Percentiles rank a stretch among this genome's conserved stretches.
phyloP scores from a whole-genome alignment of 2,329 filamentous ascomycete genomes.

The Lizonia empirigonia region DNA sequence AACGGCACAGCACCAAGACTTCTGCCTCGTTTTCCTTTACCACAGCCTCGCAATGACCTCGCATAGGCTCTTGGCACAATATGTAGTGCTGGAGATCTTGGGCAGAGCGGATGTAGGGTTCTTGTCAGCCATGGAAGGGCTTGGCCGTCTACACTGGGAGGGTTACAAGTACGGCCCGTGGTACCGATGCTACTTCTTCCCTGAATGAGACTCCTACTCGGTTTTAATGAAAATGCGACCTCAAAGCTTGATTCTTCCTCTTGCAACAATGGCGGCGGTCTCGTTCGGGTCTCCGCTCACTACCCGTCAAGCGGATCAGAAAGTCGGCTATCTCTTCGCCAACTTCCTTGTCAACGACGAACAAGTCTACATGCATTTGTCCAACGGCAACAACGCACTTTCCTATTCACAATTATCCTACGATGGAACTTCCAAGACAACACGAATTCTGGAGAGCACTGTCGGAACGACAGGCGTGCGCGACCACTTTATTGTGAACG shows the following conservation, averaged over 20 bases:
- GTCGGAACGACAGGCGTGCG: conserved; percentile 10
- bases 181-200: not conserved
- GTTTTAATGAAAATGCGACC: not conserved
- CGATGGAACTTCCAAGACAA: conserved; percentile 6
- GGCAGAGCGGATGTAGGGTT: not conserved
- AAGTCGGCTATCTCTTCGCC: conserved; percentile 11
- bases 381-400: conserved; percentile 9
- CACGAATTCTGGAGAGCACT: conserved; percentile 6
- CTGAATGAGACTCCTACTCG: too few species aligned
- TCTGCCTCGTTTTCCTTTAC: not conserved
- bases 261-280: not conserved
- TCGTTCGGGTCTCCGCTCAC: conserved; percentile 1
- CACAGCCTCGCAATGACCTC: conserved; percentile 4
- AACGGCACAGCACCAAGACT: not conserved
- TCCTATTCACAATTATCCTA: conserved; percentile 9
- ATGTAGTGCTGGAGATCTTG: not conserved
- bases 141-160: not conserved
- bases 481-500: conserved; percentile 9
- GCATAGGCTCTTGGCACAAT: not conserved
- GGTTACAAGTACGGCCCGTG: not conserved
- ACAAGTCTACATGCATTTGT: conserved; percentile 16
- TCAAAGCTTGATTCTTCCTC: not conserved
- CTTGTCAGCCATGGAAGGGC: not conserved
- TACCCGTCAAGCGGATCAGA: conserved; percentile 6
- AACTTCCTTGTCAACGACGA: conserved; percentile 13